phyloP scores from a whole-genome alignment of 2,329 filamentous ascomycete species.

The Triangularia setosa region DNA sequence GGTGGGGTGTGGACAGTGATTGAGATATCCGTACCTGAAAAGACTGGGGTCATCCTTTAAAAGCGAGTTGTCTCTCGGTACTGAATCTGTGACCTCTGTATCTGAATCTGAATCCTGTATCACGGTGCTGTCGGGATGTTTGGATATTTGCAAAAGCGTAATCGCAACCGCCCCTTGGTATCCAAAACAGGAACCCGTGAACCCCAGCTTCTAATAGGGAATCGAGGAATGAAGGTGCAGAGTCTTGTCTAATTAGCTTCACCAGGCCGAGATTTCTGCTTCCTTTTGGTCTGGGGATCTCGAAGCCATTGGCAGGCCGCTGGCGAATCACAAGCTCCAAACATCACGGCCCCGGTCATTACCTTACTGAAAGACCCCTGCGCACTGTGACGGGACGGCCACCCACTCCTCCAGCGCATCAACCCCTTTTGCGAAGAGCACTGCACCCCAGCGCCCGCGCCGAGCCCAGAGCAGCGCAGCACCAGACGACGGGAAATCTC shows the following conservation, averaged over 20 bases:
- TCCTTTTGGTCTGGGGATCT: conserved; percentile 15
- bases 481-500: conserved; percentile 12
- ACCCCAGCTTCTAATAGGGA: no score
- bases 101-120: not conserved
- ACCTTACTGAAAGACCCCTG: conserved; percentile 24
- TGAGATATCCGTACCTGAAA: not conserved
- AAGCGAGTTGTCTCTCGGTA: not conserved
- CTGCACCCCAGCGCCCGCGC: conserved; percentile 13
- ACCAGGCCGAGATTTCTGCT: conserved; percentile 1
- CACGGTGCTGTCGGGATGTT: not conserved
- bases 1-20: not conserved
- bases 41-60: not conserved
- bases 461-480: conserved; percentile 2
- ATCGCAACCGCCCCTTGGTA: no score
- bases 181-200: no score
- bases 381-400: conserved; percentile 1
- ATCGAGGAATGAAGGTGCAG: not conserved
- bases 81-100: not conserved
- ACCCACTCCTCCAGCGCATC: conserved; percentile 14
- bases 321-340: conserved; percentile 22
- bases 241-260: conserved; percentile 2
- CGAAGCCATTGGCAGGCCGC: conserved; percentile 18
- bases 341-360: conserved; percentile 15
- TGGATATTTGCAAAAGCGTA: not conserved
- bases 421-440: conserved; percentile 25